phyloP scores from a whole-genome alignment of 768 basidiomycete genomes.

The Mrakia frigida region DNA sequence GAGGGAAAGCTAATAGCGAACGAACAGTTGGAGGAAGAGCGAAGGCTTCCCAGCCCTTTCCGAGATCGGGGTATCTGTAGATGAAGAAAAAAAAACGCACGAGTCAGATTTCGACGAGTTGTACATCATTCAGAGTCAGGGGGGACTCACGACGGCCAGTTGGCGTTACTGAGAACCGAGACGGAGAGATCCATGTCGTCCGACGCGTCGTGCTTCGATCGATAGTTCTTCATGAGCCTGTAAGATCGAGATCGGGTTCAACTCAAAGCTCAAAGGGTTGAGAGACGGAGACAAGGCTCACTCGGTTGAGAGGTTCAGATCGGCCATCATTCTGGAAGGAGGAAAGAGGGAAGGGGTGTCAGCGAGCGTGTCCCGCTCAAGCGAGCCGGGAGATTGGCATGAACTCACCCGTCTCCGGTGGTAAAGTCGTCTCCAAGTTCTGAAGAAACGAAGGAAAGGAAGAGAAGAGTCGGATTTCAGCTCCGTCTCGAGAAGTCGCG shows the following conservation, averaged over 20 bases:
- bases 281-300: neutral
- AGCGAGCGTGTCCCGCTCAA: neutral
- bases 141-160: slow-evolving; percentile 29
- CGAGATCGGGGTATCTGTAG: slow-evolving; percentile 22
- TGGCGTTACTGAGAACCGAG: slow-evolving; percentile 29
- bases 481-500: neutral
- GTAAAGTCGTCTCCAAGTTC: slow-evolving; percentile 95
- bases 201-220: neutral
- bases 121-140: too few species aligned
- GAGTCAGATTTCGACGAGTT: neutral
- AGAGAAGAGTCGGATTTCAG: too few species aligned
- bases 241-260: neutral
- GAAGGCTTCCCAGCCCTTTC: slow-evolving; percentile 29
- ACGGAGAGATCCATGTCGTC: slow-evolving; percentile 31
- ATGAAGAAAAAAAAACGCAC: neutral
- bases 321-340: slow-evolving; percentile 27
- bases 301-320: slow-evolving; percentile 27
- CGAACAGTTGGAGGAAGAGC: slow-evolving; percentile 14
- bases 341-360: neutral
- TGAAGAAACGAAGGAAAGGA: slow-evolving; percentile 40
- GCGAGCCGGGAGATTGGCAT: neutral
- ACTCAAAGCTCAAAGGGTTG: neutral
- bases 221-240: slow-evolving; percentile 31
- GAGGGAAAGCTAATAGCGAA: neutral
- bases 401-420: slow-evolving; percentile 60